Conservation (phyloP, 169 alveolate species). For the Babesia caballi region DNA sequence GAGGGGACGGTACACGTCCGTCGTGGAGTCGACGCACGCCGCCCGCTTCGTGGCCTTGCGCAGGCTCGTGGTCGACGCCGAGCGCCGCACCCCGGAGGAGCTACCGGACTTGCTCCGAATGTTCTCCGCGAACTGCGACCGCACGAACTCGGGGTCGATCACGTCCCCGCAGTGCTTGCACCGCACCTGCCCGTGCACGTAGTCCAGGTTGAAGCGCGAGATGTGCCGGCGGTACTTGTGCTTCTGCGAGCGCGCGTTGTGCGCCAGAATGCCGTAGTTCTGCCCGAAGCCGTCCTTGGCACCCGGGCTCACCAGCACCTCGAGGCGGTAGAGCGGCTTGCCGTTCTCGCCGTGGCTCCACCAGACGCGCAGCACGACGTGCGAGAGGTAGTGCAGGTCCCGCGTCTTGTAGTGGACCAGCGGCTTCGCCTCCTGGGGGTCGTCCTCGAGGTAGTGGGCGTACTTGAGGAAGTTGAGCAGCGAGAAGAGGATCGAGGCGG, state of each 20-base stretch:
- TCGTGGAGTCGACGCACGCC: neutral
- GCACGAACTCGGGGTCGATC: constrained; percentile 19
- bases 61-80: constrained; percentile 11
- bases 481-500: constrained; percentile 83
- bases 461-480: constrained; percentile 73
- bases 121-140: constrained; percentile 23
- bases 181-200: constrained; percentile 19
- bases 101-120: neutral
- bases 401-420: constrained; percentile 68
- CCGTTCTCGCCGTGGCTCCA: constrained; percentile 61
- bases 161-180: constrained; percentile 39
- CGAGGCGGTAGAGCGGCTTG: constrained; percentile 68
- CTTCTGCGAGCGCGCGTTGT: constrained; percentile 72
- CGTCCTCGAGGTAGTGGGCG: constrained; percentile 64
- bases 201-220: constrained; percentile 61
- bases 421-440: constrained; percentile 57
- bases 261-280: constrained; percentile 67
- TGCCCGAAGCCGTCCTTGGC: constrained; percentile 81
- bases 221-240: constrained; percentile 72
- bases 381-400: constrained; percentile 81
- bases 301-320: constrained; percentile 81
- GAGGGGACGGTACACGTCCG: too few species aligned
- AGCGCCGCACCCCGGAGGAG: neutral
- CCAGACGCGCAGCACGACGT: constrained; percentile 82
- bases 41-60: neutral